Conservation (phyloP, 306 rosid species). For the Quercus glauca region DNA sequence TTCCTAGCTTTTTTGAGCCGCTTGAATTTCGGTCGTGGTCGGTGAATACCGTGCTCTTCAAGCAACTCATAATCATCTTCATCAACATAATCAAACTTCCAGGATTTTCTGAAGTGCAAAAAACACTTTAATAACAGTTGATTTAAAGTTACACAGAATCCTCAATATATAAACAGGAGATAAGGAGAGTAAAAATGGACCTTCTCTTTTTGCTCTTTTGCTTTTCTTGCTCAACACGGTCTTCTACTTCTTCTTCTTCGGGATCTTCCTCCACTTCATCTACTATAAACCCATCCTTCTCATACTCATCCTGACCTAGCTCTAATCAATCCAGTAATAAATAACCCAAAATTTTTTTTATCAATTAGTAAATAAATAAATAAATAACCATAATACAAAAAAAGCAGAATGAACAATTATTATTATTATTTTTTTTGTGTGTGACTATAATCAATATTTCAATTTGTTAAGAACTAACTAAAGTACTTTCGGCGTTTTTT, state of each 20-base stretch:
- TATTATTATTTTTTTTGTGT: too few species aligned
- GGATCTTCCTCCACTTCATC: constrained; percentile 88
- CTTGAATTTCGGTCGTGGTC: constrained; percentile 72
- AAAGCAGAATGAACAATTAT: too few species aligned
- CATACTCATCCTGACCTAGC: constrained; percentile 87
- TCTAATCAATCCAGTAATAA: too few species aligned
- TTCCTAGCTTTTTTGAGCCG: constrained; percentile 80
- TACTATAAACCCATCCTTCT: constrained; percentile 93
- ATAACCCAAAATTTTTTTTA: too few species aligned
- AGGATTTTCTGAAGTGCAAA: constrained; percentile 8
- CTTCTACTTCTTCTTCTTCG: constrained; percentile 66
- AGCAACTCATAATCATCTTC: constrained; percentile 94
- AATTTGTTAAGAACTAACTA: too few species aligned
- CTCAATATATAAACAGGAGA: neutral
- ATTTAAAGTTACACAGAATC: too few species aligned
- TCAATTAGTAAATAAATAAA: too few species aligned
- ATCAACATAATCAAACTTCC: constrained; percentile 88
- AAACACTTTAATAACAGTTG: too few species aligned
- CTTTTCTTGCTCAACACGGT: constrained; percentile 72
- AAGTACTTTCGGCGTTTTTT: too few species aligned
- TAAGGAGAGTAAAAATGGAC: constrained; percentile 27
- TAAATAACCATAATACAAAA: too few species aligned
- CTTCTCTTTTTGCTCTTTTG: constrained; percentile 94
- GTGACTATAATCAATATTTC: too few species aligned
- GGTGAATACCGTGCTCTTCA: constrained; percentile 85